A percentile compares a stretch with the other conserved stretches of the same genome.
These are phyloP conservation scores for Citropsis articulata DNA, from an alignment of 345 rosid species.

Conservation along the genomic window DNA sequence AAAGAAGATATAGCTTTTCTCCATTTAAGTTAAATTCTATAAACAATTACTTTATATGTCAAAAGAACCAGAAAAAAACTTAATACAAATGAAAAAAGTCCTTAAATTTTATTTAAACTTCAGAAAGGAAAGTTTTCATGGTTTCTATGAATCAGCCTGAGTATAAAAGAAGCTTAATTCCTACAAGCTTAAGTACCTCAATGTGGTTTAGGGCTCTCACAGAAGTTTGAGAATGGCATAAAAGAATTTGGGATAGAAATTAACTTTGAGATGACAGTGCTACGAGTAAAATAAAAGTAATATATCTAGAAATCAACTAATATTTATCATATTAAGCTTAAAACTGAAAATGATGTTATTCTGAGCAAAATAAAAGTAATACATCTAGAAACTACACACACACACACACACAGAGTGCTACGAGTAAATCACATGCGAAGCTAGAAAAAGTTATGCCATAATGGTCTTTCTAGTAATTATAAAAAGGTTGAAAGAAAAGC, in stretches of 20 bases:
- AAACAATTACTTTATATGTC: neutral
- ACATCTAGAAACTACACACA: no score
- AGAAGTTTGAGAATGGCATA: no score
- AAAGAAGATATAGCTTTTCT: constrained; percentile 1
- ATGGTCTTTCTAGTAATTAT: neutral
- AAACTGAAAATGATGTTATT: no score
- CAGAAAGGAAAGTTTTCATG: neutral
- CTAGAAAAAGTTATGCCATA: neutral
- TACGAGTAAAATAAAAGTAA: no score
- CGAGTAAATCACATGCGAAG: neutral
- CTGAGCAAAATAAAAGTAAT: no score
- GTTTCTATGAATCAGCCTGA: neutral
- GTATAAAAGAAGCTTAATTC: neutral
- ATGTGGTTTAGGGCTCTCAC: no score
- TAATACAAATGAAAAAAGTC: neutral
- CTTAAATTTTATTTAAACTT: neutral
- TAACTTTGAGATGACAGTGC: no score
- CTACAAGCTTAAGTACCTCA: neutral
- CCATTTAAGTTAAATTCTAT: neutral
- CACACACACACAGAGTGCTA: neutral
- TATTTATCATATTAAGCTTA: no score
- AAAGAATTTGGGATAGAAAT: no score
- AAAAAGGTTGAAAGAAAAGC: neutral
- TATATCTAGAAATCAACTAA: no score
- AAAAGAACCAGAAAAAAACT: neutral